phyloP scores from a whole-genome alignment of 441 rosid genomes.

The Biscutella laevigata region DNA sequence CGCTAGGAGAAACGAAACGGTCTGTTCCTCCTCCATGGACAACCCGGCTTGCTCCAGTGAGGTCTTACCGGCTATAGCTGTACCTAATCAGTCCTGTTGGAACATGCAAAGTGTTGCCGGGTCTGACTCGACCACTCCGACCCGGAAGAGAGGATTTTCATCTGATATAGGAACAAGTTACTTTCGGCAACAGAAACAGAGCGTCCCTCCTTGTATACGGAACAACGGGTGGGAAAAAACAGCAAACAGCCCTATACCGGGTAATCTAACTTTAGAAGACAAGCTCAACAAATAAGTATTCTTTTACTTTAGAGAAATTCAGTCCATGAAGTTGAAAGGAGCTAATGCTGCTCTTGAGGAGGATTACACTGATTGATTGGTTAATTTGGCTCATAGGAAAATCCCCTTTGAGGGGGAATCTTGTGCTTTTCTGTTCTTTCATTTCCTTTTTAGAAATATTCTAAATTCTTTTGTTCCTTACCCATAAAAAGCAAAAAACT shows the following conservation, averaged over 20 bases:
- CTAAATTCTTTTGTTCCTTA: constrained; percentile 43
- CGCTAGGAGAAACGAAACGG: constrained; percentile 29
- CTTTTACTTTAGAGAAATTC: constrained; percentile 16
- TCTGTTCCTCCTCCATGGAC: constrained; percentile 21
- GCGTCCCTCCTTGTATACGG: constrained; percentile 37
- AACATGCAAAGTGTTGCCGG: constrained; percentile 9
- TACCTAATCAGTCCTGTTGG: constrained; percentile 25
- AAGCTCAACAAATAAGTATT: constrained; percentile 14
- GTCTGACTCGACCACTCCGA: constrained; percentile 28
- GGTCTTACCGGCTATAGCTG: constrained; percentile 28
- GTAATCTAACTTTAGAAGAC: constrained; percentile 22
- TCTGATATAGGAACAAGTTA: constrained; percentile 63
- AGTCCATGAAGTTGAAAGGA: constrained; percentile 29
- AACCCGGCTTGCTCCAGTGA: constrained; percentile 15
- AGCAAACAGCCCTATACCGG: constrained; percentile 22
- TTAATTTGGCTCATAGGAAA: constrained; percentile 26
- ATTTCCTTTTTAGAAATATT: constrained; percentile 31
- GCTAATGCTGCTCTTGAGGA: constrained; percentile 27
- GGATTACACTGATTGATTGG: constrained; percentile 35
- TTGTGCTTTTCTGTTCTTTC: constrained; percentile 19
- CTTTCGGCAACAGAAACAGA: constrained; percentile 81
- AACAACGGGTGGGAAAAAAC: constrained; percentile 36
- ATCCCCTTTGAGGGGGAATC: constrained; percentile 24
- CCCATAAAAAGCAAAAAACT: neutral
- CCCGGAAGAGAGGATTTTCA: constrained; percentile 44